Evolutionary conservation across 805 yeast genomes (phyloP), one percentile per base, ranked within the genome.

Genomic region (Schwanniomyces vanrijiae): DNA sequence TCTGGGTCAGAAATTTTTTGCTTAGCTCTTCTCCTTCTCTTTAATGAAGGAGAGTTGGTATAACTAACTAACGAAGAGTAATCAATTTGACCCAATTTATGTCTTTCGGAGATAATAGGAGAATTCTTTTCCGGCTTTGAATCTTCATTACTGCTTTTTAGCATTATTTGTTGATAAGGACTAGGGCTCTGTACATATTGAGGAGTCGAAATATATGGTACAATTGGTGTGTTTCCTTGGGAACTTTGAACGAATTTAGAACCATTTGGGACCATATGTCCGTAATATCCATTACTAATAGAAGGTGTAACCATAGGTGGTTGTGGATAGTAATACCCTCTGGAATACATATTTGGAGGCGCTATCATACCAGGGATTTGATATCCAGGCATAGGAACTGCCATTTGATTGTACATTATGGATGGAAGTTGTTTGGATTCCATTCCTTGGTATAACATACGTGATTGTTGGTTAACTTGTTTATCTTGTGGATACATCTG

Each of bases 51-150:
- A 10, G 65, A 62, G 37, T 59, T 59, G 3, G 73, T 68, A 47
- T 61, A 66, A 35, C 62, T 58, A 6, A 69, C 69, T n/a, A 69
- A 53, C 14, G 70, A 62, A 24, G 64, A 55, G 50, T 68, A 68
- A 47, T 69, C 71, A 33, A 69, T 68, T 11, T 56, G 51, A 20
- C 35, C 35, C 16, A 31, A 16, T 6, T 31, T 31, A 18, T 31
- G 35, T 11, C 16, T 31, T 16, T 31, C 35, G 10, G 35, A 31
- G 19, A 6, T 3, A 14, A 31, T 11, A 5, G 35, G 35, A 37
- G 39, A 37, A 14, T 14, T 16, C n/a, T 37, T 21, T 7, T 37
- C 39, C 7, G 16, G 11, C 11, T 37, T 19, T 1, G 18, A 5
- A 5, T 37, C 14, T 37, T 37, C 39, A 11, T 37, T 19, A 7